phyloP scores from a whole-genome alignment of 192 early-diverging fungal genomes.

The Spizellomyces sp. region DNA sequence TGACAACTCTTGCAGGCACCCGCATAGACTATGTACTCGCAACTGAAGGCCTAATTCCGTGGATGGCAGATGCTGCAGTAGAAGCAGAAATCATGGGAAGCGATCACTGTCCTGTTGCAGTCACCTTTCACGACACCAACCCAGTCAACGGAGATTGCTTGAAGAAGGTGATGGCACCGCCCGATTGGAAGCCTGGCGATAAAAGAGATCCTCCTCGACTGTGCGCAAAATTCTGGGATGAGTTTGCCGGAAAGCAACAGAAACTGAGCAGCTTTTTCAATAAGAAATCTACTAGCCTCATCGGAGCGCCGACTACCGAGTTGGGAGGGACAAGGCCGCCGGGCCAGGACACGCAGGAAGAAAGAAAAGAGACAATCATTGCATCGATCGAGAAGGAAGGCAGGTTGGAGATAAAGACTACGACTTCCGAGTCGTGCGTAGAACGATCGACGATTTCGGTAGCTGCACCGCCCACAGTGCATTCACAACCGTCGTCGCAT shows the following conservation, averaged over 20 bases:
- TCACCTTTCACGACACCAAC: conserved; percentile 20
- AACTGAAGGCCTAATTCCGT: conserved; percentile 51
- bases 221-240: conserved; percentile 61
- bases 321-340: too few relatives aligned
- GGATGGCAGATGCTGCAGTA: conserved; percentile 63
- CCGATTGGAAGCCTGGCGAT: conserved; percentile 8
- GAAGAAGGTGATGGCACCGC: conserved; percentile 10
- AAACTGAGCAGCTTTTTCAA: conserved; percentile 55
- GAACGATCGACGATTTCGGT: too few relatives aligned
- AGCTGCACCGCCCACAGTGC: too few relatives aligned
- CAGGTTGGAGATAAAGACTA: too few relatives aligned
- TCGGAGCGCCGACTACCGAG: too few relatives aligned
- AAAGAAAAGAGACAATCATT: too few relatives aligned
- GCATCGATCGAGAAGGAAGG: too few relatives aligned
- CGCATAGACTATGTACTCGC: conserved; percentile 77
- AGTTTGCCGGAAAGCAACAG: conserved; percentile 61
- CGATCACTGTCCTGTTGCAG: conserved; percentile 80
- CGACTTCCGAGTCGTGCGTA: too few relatives aligned
- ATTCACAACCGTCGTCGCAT: too few relatives aligned
- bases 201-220: conserved; percentile 35
- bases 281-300: conserved; percentile 8
- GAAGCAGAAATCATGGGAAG: conserved; percentile 67
- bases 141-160: conserved; percentile 27
- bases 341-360: too few relatives aligned
- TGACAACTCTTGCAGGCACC: conserved; percentile 53